Evolutionary conservation across 106 monocot species (phyloP).

Genomic region (Platanthera zijinensis): DNA sequence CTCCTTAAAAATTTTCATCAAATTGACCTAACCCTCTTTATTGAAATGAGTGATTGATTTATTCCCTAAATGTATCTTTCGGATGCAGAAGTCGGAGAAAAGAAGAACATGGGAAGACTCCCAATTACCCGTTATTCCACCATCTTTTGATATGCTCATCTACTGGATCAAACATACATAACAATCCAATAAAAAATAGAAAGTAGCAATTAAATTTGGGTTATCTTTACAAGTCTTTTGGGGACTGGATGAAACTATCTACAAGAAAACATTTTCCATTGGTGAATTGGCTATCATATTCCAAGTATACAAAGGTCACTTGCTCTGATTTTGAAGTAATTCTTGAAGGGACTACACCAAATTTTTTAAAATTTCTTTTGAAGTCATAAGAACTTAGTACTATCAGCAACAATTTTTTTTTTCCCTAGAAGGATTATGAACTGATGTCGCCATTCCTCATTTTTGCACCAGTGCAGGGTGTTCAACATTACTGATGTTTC

Average conservation of each 20-base stretch:
- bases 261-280: slow-evolving; percentile 98
- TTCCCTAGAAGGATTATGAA: neutral
- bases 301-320: slow-evolving; percentile 87
- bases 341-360: neutral
- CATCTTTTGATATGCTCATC: neutral
- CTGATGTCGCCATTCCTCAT: too few relatives aligned
- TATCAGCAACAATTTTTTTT: neutral
- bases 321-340: neutral
- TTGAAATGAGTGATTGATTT: too few relatives aligned
- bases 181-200: too few relatives aligned
- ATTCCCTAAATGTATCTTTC: too few relatives aligned
- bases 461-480: too few relatives aligned
- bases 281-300: slow-evolving; percentile 99
- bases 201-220: neutral
- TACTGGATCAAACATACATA: neutral
- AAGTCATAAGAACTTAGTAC: neutral
- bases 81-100: too few relatives aligned
- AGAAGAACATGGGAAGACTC: too few relatives aligned
- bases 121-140: too few relatives aligned
- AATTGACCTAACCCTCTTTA: too few relatives aligned
- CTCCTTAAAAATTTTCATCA: too few relatives aligned
- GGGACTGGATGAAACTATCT: slow-evolving; percentile 98
- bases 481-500: too few relatives aligned
- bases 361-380: neutral
- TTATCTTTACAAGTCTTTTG: slow-evolving; percentile 69